Conservation (phyloP, 495 filamentous ascomycete species). For the Neurospora sp. region DNA sequence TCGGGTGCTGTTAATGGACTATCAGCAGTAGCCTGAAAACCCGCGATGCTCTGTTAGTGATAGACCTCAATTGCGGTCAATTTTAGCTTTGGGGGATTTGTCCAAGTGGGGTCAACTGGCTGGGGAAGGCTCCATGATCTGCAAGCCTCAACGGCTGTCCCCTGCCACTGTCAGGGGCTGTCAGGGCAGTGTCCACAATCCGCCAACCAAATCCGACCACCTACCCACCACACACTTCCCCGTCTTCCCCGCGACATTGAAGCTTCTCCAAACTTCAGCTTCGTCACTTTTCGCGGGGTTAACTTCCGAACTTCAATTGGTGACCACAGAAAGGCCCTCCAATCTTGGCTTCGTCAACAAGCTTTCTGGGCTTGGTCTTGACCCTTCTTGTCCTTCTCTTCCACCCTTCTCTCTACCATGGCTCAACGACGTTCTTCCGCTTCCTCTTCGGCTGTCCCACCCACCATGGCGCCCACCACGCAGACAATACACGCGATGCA, state of each 20-base stretch:
- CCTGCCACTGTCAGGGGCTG: not conserved
- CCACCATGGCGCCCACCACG: not conserved
- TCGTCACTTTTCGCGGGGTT: not conserved
- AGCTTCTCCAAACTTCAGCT: not conserved
- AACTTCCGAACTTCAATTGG: not conserved
- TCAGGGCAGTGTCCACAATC: not conserved
- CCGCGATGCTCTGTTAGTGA: not conserved
- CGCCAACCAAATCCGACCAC: not conserved
- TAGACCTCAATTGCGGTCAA: not conserved
- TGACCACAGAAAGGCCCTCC: not conserved
- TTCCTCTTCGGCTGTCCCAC: not conserved
- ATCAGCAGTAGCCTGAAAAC: not conserved
- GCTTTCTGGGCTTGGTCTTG: not conserved
- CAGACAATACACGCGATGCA: not conserved
- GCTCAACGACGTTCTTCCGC: not conserved
- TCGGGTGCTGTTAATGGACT: not conserved
- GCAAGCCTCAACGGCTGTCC: not conserved
- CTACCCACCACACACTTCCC: not conserved
- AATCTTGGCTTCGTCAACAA: not conserved
- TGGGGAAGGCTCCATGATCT: not conserved
- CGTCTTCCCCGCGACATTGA: not conserved
- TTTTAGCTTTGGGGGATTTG: not conserved
- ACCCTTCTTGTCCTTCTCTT: not conserved
- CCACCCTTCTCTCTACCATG: not conserved
- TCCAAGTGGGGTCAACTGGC: not conserved